phyloP scores from a whole-genome alignment of 441 rosid genomes.

The Gossypium gossypioides region DNA sequence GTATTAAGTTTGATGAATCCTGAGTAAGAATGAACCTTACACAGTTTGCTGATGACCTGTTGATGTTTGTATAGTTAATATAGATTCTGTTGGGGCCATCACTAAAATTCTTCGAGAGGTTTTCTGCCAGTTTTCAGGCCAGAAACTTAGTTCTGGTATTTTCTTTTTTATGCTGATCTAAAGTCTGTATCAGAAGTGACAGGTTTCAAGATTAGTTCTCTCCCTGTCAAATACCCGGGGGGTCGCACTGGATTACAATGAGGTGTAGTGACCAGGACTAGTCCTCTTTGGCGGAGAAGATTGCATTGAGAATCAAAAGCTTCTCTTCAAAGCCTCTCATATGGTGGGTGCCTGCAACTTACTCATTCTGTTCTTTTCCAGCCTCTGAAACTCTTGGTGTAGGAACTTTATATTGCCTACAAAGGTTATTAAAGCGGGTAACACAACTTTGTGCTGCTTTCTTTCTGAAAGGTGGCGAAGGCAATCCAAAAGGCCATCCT shows the following conservation, averaged over 20 bases:
- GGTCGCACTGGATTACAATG: too few relatives aligned
- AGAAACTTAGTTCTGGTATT: too few relatives aligned
- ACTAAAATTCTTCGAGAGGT: too few relatives aligned
- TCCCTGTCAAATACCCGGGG: too few relatives aligned
- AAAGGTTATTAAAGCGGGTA: background rate
- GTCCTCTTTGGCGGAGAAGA: too few relatives aligned
- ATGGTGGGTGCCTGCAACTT: background rate
- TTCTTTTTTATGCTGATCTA: too few relatives aligned
- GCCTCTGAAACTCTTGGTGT: background rate
- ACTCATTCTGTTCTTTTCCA: background rate
- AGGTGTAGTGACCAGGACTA: too few relatives aligned
- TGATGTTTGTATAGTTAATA: too few relatives aligned
- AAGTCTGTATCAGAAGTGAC: too few relatives aligned
- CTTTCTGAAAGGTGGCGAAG: background rate
- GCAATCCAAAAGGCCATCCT: background rate
- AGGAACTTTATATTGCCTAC: background rate
- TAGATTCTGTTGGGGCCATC: too few relatives aligned
- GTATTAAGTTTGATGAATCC: background rate
- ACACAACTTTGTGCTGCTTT: background rate
- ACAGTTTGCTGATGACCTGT: background rate
- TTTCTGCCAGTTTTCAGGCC: too few relatives aligned
- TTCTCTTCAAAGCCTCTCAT: background rate
- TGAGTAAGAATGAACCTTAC: background rate
- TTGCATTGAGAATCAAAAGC: background rate
- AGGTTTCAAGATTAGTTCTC: too few relatives aligned